A percentile compares a stretch with the other conserved stretches of the same genome.
Evolutionary conservation across 352 stramenopile species (phyloP).

Genomic region (Globisporangium okanoganense): DNA sequence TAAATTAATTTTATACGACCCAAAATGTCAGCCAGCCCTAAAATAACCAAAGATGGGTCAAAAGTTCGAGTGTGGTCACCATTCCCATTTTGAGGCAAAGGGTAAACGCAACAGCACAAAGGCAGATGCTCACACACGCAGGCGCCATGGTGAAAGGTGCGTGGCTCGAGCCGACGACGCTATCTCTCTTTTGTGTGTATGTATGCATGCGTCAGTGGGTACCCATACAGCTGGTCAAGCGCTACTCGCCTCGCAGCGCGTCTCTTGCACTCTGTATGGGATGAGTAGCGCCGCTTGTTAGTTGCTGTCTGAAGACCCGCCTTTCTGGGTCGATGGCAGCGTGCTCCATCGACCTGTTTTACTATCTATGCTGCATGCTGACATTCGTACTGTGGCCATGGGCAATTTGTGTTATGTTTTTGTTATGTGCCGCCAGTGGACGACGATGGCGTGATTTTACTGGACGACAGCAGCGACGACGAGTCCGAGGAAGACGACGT

Average conservation of each 20-base stretch:
- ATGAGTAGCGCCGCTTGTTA: too few species aligned
- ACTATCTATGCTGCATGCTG: background rate
- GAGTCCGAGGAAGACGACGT: slow-evolving; percentile 3
- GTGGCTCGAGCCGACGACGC: too few species aligned
- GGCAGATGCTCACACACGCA: background rate
- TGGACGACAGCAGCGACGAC: slow-evolving; percentile 13
- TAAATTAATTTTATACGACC: too few species aligned
- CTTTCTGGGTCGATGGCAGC: too few species aligned
- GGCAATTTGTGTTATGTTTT: too few species aligned
- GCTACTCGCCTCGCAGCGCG: background rate
- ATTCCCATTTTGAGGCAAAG: background rate
- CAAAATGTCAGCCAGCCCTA: too few species aligned
- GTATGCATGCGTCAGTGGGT: background rate
- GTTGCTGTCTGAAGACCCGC: too few species aligned
- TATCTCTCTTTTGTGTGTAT: background rate
- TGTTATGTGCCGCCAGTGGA: too few species aligned
- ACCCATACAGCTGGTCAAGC: background rate
- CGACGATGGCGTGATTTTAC: slow-evolving; percentile 16
- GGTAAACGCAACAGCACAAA: background rate
- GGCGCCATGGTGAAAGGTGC: slow-evolving; percentile 10
- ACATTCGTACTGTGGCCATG: background rate
- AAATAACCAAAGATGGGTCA: too few species aligned
- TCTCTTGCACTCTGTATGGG: background rate
- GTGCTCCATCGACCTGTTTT: too few species aligned
- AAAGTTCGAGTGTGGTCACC: background rate